A percentile compares a stretch with the other conserved stretches of the same genome.
These are phyloP conservation scores for Blastobotrys americana DNA, from an alignment of 805 yeast genomes.

Conservation along the genomic window DNA sequence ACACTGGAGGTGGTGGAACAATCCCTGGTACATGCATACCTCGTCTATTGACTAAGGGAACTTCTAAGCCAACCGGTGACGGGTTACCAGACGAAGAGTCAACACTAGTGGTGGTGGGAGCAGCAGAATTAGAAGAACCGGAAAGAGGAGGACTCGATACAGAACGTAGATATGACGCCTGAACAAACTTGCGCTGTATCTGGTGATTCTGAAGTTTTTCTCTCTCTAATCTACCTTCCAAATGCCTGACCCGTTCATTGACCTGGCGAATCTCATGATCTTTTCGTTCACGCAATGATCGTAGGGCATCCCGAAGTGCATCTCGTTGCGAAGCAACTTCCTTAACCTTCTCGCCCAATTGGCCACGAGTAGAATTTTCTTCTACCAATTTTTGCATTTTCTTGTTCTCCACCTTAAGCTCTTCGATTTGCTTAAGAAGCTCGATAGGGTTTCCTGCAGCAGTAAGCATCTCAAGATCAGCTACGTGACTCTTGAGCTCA, in stretches of 20 bases:
- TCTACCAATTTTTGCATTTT: slow-evolving; percentile 27
- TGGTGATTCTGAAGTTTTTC: slow-evolving; percentile 19
- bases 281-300: slow-evolving; percentile 35
- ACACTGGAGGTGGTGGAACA: slow-evolving; percentile 10
- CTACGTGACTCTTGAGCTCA: slow-evolving; percentile 20
- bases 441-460: slow-evolving; percentile 26
- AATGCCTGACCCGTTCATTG: slow-evolving; percentile 24
- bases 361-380: slow-evolving; percentile 27
- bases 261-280: slow-evolving; percentile 30
- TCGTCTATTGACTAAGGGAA: background rate
- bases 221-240: slow-evolving; percentile 25
- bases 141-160: slow-evolving; percentile 7
- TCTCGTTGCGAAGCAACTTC: slow-evolving; percentile 31
- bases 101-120: background rate
- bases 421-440: slow-evolving; percentile 26
- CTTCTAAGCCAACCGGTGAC: slow-evolving; percentile 2
- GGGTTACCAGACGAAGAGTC: background rate
- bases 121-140: slow-evolving; percentile 5
- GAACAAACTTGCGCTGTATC: slow-evolving; percentile 22
- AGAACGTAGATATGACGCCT: slow-evolving; percentile 8
- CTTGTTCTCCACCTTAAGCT: slow-evolving; percentile 29
- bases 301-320: slow-evolving; percentile 34
- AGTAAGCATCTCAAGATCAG: slow-evolving; percentile 21
- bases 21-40: slow-evolving; percentile 13
- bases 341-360: slow-evolving; percentile 30